Base-by-base conservation (phyloP, 2,329 filamentous ascomycete species). In the Exophiala lecanii-corni region DNA sequence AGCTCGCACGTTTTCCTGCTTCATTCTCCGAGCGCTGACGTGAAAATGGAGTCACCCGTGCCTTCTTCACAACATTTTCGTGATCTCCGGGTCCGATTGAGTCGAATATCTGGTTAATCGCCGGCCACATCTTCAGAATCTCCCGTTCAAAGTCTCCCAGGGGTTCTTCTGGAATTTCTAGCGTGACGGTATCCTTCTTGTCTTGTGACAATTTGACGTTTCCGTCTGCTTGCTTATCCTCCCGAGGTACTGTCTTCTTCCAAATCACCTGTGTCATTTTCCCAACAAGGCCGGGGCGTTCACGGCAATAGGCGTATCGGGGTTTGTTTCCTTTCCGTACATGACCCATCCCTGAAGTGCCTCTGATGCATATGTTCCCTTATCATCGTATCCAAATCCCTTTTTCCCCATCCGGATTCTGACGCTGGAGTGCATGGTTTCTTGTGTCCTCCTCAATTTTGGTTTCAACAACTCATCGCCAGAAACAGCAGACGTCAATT, bases 361-460 rank as follows among this genome's bases (percentile, higher is more conserved):
- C 0, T 66, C 56, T 13, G 70, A 73, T 12, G 61, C 58, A 72
- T 74, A 79, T n/a, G 64, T 44, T 1, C 56, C 60, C 17, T 60
- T 57, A 53, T 78, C 75, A 48, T 78, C 68, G 21, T 73, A 61
- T 1, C 68, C 72, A 2, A 75, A 65, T 2, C 75, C 75, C 38
- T 67, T 57, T 46, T 71, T 71, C 2, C 71, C 70, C 10, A 78
- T 65, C 3, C 74, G 69, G n/a, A 76, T 65, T 1, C 75, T 68
- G 1, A 75, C 75, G 2, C 72, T 74, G 47, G 70, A 70, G 55
- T 79, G 75, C 23, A 78, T 68, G 6, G 71, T 67, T 58, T 79
- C 75, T 52, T 77, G 74, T 7, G 75, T 79, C 47, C 73, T 67
- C 39, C 68, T 56, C 18, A 79, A 66, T 4, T 45, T 43, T 9